Evolutionary conservation across 495 filamentous ascomycete species (phyloP).

Genomic region (Penicillium waksmanii): DNA sequence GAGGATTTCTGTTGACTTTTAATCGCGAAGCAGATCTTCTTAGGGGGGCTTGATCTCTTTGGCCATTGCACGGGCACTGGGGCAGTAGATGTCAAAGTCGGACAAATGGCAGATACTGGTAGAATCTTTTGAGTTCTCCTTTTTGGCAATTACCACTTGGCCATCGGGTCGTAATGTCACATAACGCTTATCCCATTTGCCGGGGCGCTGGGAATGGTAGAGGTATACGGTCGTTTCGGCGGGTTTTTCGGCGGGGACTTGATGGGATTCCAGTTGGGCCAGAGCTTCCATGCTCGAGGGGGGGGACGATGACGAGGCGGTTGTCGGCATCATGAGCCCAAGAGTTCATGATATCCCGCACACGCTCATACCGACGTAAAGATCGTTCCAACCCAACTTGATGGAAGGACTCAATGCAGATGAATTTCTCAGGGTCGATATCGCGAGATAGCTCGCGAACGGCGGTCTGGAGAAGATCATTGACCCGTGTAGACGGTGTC

Average conservation of each 20-base stretch:
- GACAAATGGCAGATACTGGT: conserved; percentile 81
- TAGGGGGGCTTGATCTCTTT: conserved; percentile 73
- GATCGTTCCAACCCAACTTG: conserved; percentile 81
- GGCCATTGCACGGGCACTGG: conserved; percentile 64
- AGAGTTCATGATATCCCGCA: conserved; percentile 88
- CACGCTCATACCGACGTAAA: conserved; percentile 81
- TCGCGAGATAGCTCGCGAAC: conserved; percentile 55
- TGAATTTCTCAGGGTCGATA: conserved; percentile 61
- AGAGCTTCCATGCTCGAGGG: conserved; percentile 49
- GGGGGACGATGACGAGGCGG: conserved; percentile 61
- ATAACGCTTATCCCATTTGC: conserved; percentile 86
- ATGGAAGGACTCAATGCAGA: conserved; percentile 76
- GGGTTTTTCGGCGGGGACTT: conserved; percentile 62
- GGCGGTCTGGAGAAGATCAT: conserved; percentile 69
- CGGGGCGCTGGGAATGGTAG: conserved; percentile 77
- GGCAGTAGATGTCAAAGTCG: conserved; percentile 90
- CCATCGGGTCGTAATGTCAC: conserved; percentile 75
- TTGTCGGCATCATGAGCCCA: conserved; percentile 84
- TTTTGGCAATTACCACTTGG: conserved; percentile 76
- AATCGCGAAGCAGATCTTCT: conserved; percentile 81
- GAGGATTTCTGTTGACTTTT: conserved; percentile 92
- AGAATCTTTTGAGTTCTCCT: conserved; percentile 57
- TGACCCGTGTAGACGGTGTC: conserved; percentile 71
- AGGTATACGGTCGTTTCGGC: conserved; percentile 67
- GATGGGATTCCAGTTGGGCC: conserved; percentile 51